Conservation (phyloP, 352 stramenopile genomes). For the Phytophthora europaea region DNA sequence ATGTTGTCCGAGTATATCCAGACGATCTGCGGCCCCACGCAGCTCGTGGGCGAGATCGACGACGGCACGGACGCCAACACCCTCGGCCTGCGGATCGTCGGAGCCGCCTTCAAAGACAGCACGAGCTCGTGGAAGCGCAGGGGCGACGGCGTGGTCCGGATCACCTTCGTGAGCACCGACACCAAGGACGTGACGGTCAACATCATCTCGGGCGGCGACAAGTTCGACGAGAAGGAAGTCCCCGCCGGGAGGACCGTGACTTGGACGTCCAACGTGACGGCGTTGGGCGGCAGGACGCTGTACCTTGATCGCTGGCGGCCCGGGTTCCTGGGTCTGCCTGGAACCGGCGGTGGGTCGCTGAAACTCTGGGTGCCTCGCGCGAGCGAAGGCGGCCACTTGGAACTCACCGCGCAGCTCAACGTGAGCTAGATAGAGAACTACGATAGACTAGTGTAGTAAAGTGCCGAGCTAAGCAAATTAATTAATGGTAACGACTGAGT, state of each 20-base stretch:
- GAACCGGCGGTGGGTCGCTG: constrained; percentile 38
- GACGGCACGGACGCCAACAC: constrained; percentile 53
- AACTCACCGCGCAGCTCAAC: constrained; percentile 32
- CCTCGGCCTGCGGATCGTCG: constrained; percentile 46
- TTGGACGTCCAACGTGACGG: constrained; percentile 35
- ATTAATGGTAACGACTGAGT: constrained; percentile 22
- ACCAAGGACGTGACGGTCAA: constrained; percentile 44
- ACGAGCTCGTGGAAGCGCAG: constrained; percentile 51
- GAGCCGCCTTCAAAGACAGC: constrained; percentile 56
- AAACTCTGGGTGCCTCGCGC: constrained; percentile 42
- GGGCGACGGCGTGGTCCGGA: constrained; percentile 52
- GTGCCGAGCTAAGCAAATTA: constrained; percentile 30
- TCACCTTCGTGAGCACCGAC: constrained; percentile 53
- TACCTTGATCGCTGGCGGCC: constrained; percentile 41
- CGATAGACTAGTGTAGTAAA: constrained; percentile 22
- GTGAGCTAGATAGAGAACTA: constrained; percentile 34
- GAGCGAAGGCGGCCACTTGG: constrained; percentile 37
- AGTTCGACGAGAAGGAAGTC: constrained; percentile 59
- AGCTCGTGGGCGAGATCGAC: constrained; percentile 50
- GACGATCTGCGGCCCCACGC: constrained; percentile 39
- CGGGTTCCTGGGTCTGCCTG: constrained; percentile 37
- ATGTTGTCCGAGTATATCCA: constrained; percentile 46
- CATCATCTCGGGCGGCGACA: constrained; percentile 39
- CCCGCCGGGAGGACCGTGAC: constrained; percentile 29
- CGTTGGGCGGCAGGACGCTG: constrained; percentile 36